Conservation (phyloP, 345 rosid genomes). For the Jatropha curcas region DNA sequence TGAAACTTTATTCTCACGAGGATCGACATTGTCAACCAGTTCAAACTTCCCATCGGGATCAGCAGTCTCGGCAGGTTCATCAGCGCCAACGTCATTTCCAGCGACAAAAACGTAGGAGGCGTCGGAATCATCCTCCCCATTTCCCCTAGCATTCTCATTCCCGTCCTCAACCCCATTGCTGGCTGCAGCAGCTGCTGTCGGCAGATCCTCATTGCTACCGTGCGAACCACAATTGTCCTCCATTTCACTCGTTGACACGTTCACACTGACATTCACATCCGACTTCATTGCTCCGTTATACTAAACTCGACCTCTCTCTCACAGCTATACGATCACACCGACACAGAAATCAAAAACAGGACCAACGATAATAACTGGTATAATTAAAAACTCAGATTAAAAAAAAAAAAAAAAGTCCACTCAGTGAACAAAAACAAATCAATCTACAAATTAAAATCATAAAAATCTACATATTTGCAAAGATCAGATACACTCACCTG, state of each 20-base stretch:
- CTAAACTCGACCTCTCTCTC: neutral
- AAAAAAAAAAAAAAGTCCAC: neutral
- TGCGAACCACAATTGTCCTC: conserved; percentile 5
- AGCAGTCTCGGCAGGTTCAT: neutral
- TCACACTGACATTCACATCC: conserved; percentile 1
- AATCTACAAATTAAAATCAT: neutral
- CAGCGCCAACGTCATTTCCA: neutral
- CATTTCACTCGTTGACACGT: neutral
- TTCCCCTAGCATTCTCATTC: conserved; percentile 7
- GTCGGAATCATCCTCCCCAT: conserved; percentile 8
- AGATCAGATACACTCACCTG: neutral
- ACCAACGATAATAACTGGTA: neutral
- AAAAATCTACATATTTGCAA: neutral
- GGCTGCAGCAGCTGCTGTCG: neutral
- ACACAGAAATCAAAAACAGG: neutral
- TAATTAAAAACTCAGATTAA: neutral
- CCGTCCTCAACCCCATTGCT: neutral
- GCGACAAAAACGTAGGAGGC: conserved; percentile 15
- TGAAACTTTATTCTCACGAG: neutral
- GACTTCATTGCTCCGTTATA: conserved; percentile 14
- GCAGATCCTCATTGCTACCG: neutral
- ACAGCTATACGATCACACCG: conserved; percentile 10
- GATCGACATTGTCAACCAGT: neutral
- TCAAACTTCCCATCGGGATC: conserved; percentile 8
- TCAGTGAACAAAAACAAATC: neutral